Percentiles rank a stretch among this genome's conserved stretches.
Conservation (phyloP, 345 rosid species). For the Gossypioides kirkii region DNA sequence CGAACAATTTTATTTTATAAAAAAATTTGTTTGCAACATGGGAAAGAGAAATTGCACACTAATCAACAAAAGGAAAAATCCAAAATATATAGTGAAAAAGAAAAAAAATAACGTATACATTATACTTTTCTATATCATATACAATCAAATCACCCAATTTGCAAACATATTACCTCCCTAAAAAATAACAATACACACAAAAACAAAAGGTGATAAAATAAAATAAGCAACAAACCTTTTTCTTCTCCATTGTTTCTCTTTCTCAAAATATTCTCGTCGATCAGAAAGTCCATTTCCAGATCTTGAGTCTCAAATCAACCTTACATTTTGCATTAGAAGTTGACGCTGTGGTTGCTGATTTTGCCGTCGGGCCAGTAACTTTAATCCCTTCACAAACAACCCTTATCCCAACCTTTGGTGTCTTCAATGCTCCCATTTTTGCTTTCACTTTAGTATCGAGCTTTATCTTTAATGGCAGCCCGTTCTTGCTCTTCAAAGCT, state of each 20-base stretch:
- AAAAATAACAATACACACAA: neutral
- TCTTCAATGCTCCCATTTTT: conserved; percentile 59
- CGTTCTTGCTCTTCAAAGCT: conserved; percentile 53
- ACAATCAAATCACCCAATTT: conserved; percentile 6
- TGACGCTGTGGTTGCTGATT: conserved; percentile 46
- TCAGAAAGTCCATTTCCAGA: conserved; percentile 81
- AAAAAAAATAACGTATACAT: too few species aligned
- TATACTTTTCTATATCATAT: neutral
- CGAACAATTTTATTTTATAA: neutral
- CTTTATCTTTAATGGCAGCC: conserved; percentile 46
- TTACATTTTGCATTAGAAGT: conserved; percentile 60
- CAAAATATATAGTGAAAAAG: too few species aligned
- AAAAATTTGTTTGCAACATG: neutral
- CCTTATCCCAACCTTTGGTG: conserved; percentile 53
- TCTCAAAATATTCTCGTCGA: neutral
- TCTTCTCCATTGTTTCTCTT: neutral
- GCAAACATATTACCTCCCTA: neutral
- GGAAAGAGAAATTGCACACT: neutral
- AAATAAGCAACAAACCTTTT: conserved; percentile 13
- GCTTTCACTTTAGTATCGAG: conserved; percentile 60
- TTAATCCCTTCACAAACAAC: conserved; percentile 63
- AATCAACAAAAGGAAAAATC: neutral
- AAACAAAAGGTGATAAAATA: neutral
- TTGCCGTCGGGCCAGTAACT: conserved; percentile 49
- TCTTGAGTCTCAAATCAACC: conserved; percentile 72